These are phyloP conservation scores for Candida chauliodis DNA, from an alignment of 805 yeast species.

Conservation along the genomic window DNA sequence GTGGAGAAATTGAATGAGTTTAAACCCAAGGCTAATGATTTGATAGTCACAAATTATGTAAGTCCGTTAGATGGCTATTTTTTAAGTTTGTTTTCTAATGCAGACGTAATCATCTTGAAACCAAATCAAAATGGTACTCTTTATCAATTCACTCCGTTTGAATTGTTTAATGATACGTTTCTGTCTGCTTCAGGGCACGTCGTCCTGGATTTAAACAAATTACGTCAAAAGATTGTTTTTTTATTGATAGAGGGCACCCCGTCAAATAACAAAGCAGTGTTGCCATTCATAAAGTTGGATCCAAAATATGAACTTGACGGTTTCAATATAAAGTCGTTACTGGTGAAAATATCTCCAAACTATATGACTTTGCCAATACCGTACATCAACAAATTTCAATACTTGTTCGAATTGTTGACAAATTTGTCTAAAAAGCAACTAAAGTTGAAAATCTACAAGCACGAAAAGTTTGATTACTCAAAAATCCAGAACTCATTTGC, in stretches of 20 bases:
- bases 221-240: slow-evolving; percentile 43
- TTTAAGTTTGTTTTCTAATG: slow-evolving; percentile 13
- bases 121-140: slow-evolving; percentile 37
- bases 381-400: slow-evolving; percentile 15
- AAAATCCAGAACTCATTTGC: slow-evolving; percentile 26
- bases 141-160: slow-evolving; percentile 21
- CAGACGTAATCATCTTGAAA: slow-evolving; percentile 32
- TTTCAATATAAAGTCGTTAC: slow-evolving; percentile 31
- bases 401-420: slow-evolving; percentile 21
- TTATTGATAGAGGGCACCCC: slow-evolving; percentile 80
- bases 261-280: slow-evolving; percentile 74
- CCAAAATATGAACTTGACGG: slow-evolving; percentile 16
- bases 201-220: slow-evolving; percentile 19
- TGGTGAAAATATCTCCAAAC: slow-evolving; percentile 36
- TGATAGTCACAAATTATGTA: slow-evolving; percentile 53
- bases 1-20: slow-evolving; percentile 23
- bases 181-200: slow-evolving; percentile 9
- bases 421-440: slow-evolving; percentile 20
- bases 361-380: slow-evolving; percentile 38
- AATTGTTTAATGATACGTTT: slow-evolving; percentile 25
- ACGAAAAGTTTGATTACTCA: slow-evolving; percentile 11
- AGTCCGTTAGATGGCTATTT: slow-evolving; percentile 56
- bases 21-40: slow-evolving; percentile 43
- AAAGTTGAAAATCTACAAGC: slow-evolving; percentile 25
- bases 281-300: slow-evolving; percentile 45